Conservation (phyloP, 2,329 filamentous ascomycete species). For the Dactylellina parvicollis region DNA sequence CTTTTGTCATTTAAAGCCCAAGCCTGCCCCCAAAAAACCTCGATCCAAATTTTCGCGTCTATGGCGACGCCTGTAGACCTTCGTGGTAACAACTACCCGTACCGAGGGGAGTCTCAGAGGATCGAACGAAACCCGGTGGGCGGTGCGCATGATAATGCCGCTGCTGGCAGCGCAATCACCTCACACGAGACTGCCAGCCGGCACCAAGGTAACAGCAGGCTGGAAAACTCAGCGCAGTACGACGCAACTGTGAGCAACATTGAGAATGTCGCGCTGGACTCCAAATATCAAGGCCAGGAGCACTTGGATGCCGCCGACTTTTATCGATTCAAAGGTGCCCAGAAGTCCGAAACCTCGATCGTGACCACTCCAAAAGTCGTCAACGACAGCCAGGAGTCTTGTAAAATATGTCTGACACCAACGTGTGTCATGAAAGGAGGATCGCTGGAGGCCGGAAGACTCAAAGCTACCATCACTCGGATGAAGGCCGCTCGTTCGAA, state of each 20-base stretch:
- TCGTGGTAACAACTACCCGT: not conserved
- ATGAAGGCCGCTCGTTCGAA: slow-evolving; percentile 38
- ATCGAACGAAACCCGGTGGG: slow-evolving; percentile 3
- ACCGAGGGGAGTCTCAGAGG: slow-evolving; percentile 5
- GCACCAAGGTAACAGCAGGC: not conserved
- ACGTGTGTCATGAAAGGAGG: slow-evolving; percentile 44
- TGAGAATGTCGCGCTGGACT: slow-evolving; percentile 22
- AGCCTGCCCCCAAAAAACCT: no score
- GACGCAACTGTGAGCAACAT: not conserved
- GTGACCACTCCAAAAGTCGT: not conserved
- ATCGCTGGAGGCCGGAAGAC: slow-evolving; percentile 27
- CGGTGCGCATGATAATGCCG: slow-evolving; percentile 27
- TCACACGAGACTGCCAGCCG: not conserved
- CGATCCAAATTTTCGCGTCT: no score
- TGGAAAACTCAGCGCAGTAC: slow-evolving; percentile 18
- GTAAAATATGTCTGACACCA: slow-evolving; percentile 21
- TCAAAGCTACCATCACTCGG: slow-evolving; percentile 15
- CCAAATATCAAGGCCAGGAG: slow-evolving; percentile 9
- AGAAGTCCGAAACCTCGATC: not conserved
- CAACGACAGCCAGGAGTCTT: not conserved
- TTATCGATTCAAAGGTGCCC: slow-evolving; percentile 13
- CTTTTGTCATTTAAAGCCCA: not conserved
- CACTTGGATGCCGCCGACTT: slow-evolving; percentile 47
- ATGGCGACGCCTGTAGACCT: no score
- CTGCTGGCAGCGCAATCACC: not conserved